Percentiles rank a stretch among this genome's conserved stretches.
Conservation (phyloP, 1,139 yeast genomes). For the Blastobotrys petasosporus region DNA sequence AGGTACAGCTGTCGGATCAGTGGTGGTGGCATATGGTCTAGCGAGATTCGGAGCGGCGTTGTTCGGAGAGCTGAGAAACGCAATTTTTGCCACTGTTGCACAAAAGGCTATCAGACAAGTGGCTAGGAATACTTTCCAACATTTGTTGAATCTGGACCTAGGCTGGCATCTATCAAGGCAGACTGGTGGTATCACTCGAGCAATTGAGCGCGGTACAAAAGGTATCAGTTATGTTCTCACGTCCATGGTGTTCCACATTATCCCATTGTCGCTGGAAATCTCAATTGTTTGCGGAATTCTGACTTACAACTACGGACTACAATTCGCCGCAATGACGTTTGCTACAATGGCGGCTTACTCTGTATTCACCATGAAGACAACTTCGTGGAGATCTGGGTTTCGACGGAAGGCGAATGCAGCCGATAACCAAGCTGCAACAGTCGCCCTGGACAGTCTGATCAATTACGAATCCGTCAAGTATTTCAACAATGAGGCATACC, state of each 20-base stretch:
- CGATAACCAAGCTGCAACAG: conserved; percentile 89
- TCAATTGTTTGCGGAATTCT: conserved; percentile 88
- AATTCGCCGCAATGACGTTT: conserved; percentile 85
- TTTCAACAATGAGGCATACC: conserved; percentile 81
- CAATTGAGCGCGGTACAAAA: conserved; percentile 95
- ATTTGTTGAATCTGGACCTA: conserved; percentile 74
- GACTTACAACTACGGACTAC: conserved; percentile 83
- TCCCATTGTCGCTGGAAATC: conserved; percentile 89
- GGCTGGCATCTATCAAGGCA: conserved; percentile 87
- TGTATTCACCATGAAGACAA: conserved; percentile 79
- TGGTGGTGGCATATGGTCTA: conserved; percentile 84
- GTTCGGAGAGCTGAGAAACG: conserved; percentile 91
- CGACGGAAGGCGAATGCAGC: conserved; percentile 89
- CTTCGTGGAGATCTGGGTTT: conserved; percentile 94
- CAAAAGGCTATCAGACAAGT: conserved; percentile 91
- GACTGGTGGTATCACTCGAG: conserved; percentile 93
- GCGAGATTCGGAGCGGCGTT: conserved; percentile 92
- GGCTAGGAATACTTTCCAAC: conserved; percentile 81
- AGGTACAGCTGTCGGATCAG: conserved; percentile 59
- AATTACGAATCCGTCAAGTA: conserved; percentile 93
- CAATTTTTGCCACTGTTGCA: conserved; percentile 91
- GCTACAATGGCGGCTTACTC: conserved; percentile 85
- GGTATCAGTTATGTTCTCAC: conserved; percentile 90
- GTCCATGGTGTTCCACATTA: conserved; percentile 94
- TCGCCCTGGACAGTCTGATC: conserved; percentile 88